Conservation (phyloP, 2,329 filamentous ascomycete genomes). For the Aspergillus sp. region DNA sequence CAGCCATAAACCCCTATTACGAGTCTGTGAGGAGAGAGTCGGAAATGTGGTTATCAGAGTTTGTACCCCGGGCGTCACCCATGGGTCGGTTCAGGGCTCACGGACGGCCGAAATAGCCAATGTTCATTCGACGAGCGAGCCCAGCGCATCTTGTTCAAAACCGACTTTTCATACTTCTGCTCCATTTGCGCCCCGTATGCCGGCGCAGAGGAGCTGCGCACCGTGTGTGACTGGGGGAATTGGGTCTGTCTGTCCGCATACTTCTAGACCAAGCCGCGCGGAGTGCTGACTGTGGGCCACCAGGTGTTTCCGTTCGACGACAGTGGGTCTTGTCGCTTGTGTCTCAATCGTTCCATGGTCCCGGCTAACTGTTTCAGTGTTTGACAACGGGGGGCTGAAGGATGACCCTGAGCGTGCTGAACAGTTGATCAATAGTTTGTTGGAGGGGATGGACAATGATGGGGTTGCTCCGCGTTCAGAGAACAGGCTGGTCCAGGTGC, state of each 20-base stretch:
- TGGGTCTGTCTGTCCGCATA: conserved; percentile 14
- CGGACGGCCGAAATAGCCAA: conserved; percentile 8
- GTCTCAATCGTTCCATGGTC: neutral
- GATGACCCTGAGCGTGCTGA: conserved; percentile 20
- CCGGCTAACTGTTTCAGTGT: conserved; percentile 14
- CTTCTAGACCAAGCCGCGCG: neutral
- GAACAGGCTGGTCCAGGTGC: conserved; percentile 20
- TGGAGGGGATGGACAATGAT: conserved; percentile 17
- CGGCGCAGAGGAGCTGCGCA: conserved; percentile 19
- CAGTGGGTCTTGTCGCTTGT: conserved; percentile 1
- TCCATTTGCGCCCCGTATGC: conserved; percentile 23
- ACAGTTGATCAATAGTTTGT: conserved; percentile 20
- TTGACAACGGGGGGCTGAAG: conserved; percentile 30
- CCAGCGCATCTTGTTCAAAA: conserved; percentile 10
- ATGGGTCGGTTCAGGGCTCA: neutral
- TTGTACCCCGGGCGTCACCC: neutral
- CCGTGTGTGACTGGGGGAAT: conserved; percentile 27
- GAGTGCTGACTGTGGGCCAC: neutral
- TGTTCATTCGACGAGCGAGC: conserved; percentile 13
- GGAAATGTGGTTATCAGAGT: conserved; percentile 23
- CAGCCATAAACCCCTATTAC: conserved; percentile 22
- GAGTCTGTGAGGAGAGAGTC: conserved; percentile 19
- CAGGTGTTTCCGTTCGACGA: conserved; percentile 17
- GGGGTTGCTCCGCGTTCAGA: conserved; percentile 12
- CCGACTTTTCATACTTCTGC: conserved; percentile 26